Conservation (phyloP, 169 alveolate genomes). For the Plasmodium inui region DNA sequence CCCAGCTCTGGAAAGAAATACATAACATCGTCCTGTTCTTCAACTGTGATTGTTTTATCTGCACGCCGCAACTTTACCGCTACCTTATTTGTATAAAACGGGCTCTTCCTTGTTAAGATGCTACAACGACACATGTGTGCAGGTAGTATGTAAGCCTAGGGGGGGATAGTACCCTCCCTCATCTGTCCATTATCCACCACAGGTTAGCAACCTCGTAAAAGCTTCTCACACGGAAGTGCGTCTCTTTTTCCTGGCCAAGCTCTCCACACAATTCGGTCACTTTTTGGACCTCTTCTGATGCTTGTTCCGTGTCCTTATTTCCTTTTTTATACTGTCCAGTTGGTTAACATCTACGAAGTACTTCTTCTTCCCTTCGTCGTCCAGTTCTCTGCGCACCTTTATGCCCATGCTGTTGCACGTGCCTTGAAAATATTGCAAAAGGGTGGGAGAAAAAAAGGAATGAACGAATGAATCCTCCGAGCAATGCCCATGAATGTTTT, state of each 20-base stretch:
- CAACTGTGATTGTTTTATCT: not conserved
- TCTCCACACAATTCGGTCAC: not conserved
- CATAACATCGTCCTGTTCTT: not conserved
- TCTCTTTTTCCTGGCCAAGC: constrained; percentile 39
- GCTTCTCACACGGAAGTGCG: not conserved
- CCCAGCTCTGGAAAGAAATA: not conserved
- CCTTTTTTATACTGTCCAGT: constrained; percentile 86
- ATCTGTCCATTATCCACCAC: not conserved
- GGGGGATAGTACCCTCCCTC: constrained; percentile 27
- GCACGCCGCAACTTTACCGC: constrained; percentile 7
- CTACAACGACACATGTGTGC: not conserved
- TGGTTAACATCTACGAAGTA: constrained; percentile 85
- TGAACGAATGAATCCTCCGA: not conserved
- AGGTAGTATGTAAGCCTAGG: not conserved
- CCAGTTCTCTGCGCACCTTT: constrained; percentile 82
- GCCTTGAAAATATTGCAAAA: constrained; percentile 48
- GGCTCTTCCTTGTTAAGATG: not conserved
- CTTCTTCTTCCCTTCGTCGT: constrained; percentile 87
- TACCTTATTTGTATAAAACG: not conserved
- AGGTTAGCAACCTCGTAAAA: not conserved
- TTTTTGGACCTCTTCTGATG: constrained; percentile 64
- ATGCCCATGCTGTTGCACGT: constrained; percentile 87
- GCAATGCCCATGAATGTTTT: not conserved
- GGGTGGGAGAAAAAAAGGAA: not conserved
- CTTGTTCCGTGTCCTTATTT: constrained; percentile 80